These are phyloP conservation scores for Neolentinus lepideus DNA, from an alignment of 1,284 basidiomycete genomes.

Conservation along the genomic window DNA sequence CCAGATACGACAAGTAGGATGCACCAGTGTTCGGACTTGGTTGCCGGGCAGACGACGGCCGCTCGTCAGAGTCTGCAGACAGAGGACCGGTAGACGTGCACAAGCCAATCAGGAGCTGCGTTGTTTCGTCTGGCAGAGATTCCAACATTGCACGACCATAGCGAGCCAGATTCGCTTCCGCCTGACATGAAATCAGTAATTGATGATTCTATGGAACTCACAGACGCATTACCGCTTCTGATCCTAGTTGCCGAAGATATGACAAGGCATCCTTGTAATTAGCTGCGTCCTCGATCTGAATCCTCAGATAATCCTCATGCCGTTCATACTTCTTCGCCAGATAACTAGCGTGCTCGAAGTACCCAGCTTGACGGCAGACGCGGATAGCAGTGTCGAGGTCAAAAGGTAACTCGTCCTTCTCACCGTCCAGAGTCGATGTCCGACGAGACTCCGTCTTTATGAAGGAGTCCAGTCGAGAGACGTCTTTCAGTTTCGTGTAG, in stretches of 20 bases:
- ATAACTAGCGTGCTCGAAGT: conserved; percentile 92
- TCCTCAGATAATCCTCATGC: conserved; percentile 90
- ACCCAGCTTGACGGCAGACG: conserved; percentile 94
- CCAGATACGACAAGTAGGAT: conserved; percentile 2
- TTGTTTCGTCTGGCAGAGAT: conserved; percentile 81
- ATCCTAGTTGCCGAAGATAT: conserved; percentile 76
- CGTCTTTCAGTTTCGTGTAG: conserved; percentile 95
- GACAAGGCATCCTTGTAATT: conserved; percentile 78
- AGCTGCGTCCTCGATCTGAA: conserved; percentile 90
- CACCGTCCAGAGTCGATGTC: conserved; percentile 22
- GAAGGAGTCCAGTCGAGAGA: conserved; percentile 83
- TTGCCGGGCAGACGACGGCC: conserved; percentile 16
- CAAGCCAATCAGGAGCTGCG: conserved; percentile 85
- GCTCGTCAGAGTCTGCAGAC: conserved; percentile 31
- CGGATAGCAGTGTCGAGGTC: conserved; percentile 96
- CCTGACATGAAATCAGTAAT: conserved; percentile 30
- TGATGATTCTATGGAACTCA: conserved; percentile 2
- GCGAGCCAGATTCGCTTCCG: conserved; percentile 75
- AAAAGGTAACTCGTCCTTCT: conserved; percentile 76
- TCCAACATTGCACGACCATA: conserved; percentile 83
- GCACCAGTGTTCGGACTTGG: conserved; percentile 9
- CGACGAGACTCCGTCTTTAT: conserved; percentile 75
- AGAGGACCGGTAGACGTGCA: conserved; percentile 70
- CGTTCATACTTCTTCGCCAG: conserved; percentile 87
- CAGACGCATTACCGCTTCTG: conserved; percentile 54